Conservation (phyloP, 305 asterid species). For the Fraxinus sp. region DNA sequence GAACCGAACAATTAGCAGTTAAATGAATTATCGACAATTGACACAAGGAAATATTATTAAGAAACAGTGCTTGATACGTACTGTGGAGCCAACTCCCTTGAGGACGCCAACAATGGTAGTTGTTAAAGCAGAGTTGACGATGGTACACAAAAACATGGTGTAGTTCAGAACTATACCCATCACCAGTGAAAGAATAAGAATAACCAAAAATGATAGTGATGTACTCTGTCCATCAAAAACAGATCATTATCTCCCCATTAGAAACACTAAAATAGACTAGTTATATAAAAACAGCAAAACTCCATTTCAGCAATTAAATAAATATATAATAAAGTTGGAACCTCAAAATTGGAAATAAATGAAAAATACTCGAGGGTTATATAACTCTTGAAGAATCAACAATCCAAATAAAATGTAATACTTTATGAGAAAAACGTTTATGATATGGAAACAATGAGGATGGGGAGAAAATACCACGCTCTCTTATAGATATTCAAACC, state of each 20-base stretch:
- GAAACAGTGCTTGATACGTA: conserved; percentile 29
- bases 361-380: neutral
- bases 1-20: conserved; percentile 12
- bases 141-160: conserved; percentile 95
- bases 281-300: neutral
- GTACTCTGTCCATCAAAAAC: conserved; percentile 54
- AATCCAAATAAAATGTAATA: neutral
- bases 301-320: neutral
- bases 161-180: conserved; percentile 88
- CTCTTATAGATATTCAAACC: neutral
- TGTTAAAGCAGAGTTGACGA: conserved; percentile 92
- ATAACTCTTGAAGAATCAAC: neutral
- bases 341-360: neutral
- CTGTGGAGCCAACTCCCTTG: conserved; percentile 96
- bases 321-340: neutral
- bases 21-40: neutral
- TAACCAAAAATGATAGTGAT: conserved; percentile 54
- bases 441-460: neutral
- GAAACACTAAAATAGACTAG: neutral
- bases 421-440: neutral
- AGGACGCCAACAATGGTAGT: conserved; percentile 97
- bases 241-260: neutral
- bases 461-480: neutral
- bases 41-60: neutral
- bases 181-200: conserved; percentile 79